Base-by-base conservation (phyloP, 2,329 filamentous ascomycete species). In the Colletotrichum tabaci region DNA sequence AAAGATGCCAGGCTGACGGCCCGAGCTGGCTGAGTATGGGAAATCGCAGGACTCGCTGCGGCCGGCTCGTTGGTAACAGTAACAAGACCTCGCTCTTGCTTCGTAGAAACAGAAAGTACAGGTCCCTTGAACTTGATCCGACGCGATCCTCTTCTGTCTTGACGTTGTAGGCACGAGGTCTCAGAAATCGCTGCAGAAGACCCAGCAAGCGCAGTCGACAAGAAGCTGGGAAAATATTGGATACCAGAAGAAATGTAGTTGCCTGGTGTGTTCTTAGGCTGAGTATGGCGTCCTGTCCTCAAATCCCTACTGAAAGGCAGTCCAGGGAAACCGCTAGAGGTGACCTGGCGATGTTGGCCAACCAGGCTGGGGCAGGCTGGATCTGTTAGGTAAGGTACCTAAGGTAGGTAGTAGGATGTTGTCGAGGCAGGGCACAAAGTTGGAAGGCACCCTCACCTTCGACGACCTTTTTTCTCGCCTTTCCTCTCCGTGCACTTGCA, bases 371-470 rank as follows among this genome's bases (percentile, higher is more conserved):
- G 55, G n/a, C 4, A 58, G n/a, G n/a, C 30, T 50, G 30, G 30
- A 7, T 30, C 30, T 4, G 46, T 38, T 38, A 38, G 35, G 35
- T 38, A 38, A 38, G 35, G 8, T 38, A 38, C 35, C 35, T 38
- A 38, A 38, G 35, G 35, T 10, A 38, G 35, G 40, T 38, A 23
- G 13, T 30, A 40, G n/a, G 2, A 23, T 47, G 30, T 49, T 8
- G 58, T 26, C 1, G 46, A n/a, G 21, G 30, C n/a, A 61, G 26
- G n/a, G 58, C 46, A 49, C 58, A 30, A 16, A 38, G 26, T 50
- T 47, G 46, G 53, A 69, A 66, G 67, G 67, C 53, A 60, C 67
- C 30, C 56, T 55, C 53, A 66, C 61, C 66, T 44, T 69, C 46
- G 23, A 46, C 53, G 23, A 26, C 40, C 15, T 52, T 44, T 49